A percentile compares a stretch with the other conserved stretches of the same genome.
These are phyloP conservation scores for Lipomyces mesembrius DNA, from an alignment of 805 yeast species.

Conservation along the genomic window DNA sequence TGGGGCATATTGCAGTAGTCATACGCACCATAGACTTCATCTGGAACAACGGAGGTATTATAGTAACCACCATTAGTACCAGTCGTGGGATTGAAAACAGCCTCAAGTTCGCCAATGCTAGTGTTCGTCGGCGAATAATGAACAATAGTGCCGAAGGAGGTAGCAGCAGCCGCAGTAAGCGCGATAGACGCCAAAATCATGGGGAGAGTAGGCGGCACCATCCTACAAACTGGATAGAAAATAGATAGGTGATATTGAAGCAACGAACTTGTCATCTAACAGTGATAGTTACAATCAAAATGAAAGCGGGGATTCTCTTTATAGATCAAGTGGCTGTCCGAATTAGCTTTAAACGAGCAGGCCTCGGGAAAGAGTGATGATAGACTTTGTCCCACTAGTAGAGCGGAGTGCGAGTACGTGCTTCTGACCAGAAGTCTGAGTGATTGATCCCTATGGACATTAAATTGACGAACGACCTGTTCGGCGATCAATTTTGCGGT, in stretches of 20 bases:
- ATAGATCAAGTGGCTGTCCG: not conserved
- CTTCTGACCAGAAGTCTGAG: not conserved
- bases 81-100: constrained; percentile 25
- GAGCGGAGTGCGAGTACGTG: not conserved
- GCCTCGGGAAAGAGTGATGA: not conserved
- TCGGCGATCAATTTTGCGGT: too few species aligned
- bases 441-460: not conserved
- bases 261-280: not conserved
- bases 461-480: too few species aligned
- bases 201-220: not conserved
- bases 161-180: constrained; percentile 14
- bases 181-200: constrained; percentile 1
- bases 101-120: constrained; percentile 15
- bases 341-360: not conserved
- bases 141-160: constrained; percentile 18
- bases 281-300: not conserved
- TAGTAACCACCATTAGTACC: constrained; percentile 44
- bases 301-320: not conserved
- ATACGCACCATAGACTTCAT: constrained; percentile 47
- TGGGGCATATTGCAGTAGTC: constrained; percentile 56
- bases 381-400: not conserved
- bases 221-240: not conserved
- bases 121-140: constrained; percentile 26
- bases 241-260: not conserved
- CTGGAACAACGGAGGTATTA: constrained; percentile 35